Evolutionary conservation across 768 basidiomycete genomes (phyloP), one percentile per base, ranked within the genome.

Genomic region (Leccinum longicurvipes): DNA sequence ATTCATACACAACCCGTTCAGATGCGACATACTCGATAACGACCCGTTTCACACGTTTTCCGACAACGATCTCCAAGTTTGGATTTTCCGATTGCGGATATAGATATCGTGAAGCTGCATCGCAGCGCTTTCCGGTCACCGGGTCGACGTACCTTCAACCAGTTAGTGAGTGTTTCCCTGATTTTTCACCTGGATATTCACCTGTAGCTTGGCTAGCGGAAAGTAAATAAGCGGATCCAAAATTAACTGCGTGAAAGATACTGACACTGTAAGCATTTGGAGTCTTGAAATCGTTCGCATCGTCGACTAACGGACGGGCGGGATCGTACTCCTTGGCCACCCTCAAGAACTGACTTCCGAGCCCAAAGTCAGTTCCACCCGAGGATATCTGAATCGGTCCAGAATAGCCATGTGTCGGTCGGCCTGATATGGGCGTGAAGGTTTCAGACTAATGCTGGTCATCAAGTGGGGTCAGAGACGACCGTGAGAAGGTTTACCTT

Each of bases 91-190:
- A 55, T 11, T 68, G 63, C 28, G 69, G 68, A 55, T 75, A 77
- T n/a, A 77, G 48, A 56, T 71, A 72, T 53, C 67, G 47, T 25
- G 76, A 76, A 7, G 65, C 65, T 4, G 64, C 55, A 46, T 70
- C 69, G 4, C 57, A 68, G 14, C 69, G 69, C n/a, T 42, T 58
- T 27, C 69, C 69, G 3, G 76, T 81, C 27, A 70, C 66, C 3
- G 60, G 67, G 56, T 81, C 74, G n/a, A 86, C 72, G 61, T 81
- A 87, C 62, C 85, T 87, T 14, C 4, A 7, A 14, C 23, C 7
- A 23, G 14, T 11, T 9, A 31, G n/a, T 4, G 14, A 8, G 47
- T 21, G 7, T 31, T 31, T 25, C 7, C n/a, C 8, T 12, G 15
- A 46, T 1, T 12, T 48, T 31, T 48, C 19, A 8, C 27, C 6